Evolutionary conservation across 2,329 filamentous ascomycete species (phyloP), one percentile per base, ranked within the genome.

Genomic region (Cladosporium sphaerospermum): DNA sequence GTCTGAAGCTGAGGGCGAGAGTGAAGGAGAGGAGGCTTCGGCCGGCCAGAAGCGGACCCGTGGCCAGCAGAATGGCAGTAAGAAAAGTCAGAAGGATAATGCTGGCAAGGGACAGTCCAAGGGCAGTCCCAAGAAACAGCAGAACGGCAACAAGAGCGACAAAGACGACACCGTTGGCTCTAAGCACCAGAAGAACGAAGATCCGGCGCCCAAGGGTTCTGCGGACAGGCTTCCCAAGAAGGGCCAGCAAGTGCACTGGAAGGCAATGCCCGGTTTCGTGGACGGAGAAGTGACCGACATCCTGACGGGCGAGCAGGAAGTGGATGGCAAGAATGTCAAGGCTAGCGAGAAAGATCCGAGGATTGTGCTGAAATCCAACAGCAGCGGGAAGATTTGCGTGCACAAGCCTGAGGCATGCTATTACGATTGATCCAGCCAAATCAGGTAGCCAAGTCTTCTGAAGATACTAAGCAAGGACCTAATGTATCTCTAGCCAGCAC

Each of bases 341-440:
- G 72, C 64, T 1, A 70, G 65, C 40, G 67, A 72, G 52, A 66
- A 71, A 40, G 73, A 75, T 59, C 72, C 73, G 4, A 67, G 67
- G 57, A 61, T 75, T 42, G 71, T 75, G 14, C 55, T 75, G 54
- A 71, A 67, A 60, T 70, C 64, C 45, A 66, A 61, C 9, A 64
- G 61, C 45, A 68, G 66, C 36, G 71, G 70, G 9, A 73, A 73
- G 62, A 65, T 71, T 28, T 69, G 65, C 32, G 70, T 74, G 46
- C 71, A 75, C 49, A 74, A 74, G 62, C 68, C 71, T 3, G 70
- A 74, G 16, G 68, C 66, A 32, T 69, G 72, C 48, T 73, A 69
- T 55, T 75, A 73, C 55, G 72, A 72, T 44, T 71, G 34, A 54
- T 47, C 41, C 23, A 7, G 23, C 23, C 23, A 28, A 28, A 5